Percentiles rank a stretch among this genome's conserved stretches.
Conservation (phyloP, 163 green algal genomes). For the Coccomyxa subellipsoidea region DNA sequence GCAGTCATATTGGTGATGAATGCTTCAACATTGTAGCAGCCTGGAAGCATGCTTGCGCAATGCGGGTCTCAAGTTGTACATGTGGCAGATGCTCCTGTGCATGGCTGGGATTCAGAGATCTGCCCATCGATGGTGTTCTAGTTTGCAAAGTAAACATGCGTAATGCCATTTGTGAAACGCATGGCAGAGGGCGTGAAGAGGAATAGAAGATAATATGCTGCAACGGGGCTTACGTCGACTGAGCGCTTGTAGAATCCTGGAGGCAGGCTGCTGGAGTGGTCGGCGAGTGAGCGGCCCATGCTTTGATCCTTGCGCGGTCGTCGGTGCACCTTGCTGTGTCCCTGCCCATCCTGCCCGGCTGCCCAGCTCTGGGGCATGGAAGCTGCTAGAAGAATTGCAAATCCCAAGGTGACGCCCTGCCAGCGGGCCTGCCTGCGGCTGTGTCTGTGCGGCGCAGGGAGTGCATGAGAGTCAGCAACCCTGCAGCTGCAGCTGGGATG, state of each 20-base stretch:
- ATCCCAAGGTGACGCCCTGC: neutral
- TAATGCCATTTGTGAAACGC: no score
- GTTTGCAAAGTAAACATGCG: no score
- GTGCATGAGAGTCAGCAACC: neutral
- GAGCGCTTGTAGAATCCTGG: neutral
- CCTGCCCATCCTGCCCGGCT: neutral
- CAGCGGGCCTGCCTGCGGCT: neutral
- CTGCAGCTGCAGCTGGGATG: neutral
- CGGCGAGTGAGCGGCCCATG: neutral
- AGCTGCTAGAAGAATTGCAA: neutral
- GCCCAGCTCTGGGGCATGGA: neutral
- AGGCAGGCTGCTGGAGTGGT: constrained; percentile 1
- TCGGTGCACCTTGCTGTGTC: neutral
- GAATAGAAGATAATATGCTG: no score
- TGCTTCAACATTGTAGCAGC: no score
- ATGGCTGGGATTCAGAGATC: no score
- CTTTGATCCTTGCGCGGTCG: neutral
- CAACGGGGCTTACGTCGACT: neutral
- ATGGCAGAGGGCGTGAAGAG: no score
- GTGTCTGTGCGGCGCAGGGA: neutral
- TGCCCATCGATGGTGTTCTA: no score
- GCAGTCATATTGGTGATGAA: no score
- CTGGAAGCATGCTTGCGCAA: no score
- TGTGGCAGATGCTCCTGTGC: no score
- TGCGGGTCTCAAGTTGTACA: no score